Evolutionary conservation across 163 green algal species (phyloP), one percentile per base, ranked within the genome.

Genomic region (Prototheca cutis): DNA sequence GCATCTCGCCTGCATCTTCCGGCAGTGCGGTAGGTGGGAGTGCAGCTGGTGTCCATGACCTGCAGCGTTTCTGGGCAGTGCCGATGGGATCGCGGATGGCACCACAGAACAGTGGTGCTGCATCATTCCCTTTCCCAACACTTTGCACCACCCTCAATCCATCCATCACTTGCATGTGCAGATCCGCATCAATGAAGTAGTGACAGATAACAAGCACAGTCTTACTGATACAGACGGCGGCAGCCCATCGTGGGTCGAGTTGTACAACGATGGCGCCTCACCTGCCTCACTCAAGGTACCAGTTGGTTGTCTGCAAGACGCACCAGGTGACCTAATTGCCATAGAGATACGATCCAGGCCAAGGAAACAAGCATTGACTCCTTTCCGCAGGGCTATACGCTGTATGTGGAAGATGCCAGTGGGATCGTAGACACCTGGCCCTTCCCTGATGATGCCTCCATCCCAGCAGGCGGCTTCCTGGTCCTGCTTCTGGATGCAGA

Each of bases 141-240:
- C 13, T 45, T 45, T 45, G 8, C 36, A 13, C 36, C 36, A 45
- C 36, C 8, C 13, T 45, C 36, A 8, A 45, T 21, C 36, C 36
- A 8, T 21, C 8, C 13, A 45, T 45, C 8, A 13, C 8, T 45
- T 21, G 36, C 36, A 45, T 13, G 36, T 33, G 5, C 53, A 63
- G 55, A 61, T 74, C 6, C 18, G 55, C 2, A 70, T 74, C 29
- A 61, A 49, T n/a, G 67, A 74, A 48, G 28, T 74, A 4, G 24
- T 58, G 39, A 27, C 40, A 0, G n/a, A 23, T 28, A 74, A 74
- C 64, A 62, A 62, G n/a, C 25, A 17, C 2, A 58, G 36, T 3
- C 17, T 63, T 8, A 45, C 52, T 21, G 60, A 62, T 23, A 29
- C 65, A 36, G 40, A 66, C 21, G 67, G 67, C 7, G 3, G 4